phyloP scores from a whole-genome alignment of 352 stramenopile genomes.

The Phytophthora hibernalis region DNA sequence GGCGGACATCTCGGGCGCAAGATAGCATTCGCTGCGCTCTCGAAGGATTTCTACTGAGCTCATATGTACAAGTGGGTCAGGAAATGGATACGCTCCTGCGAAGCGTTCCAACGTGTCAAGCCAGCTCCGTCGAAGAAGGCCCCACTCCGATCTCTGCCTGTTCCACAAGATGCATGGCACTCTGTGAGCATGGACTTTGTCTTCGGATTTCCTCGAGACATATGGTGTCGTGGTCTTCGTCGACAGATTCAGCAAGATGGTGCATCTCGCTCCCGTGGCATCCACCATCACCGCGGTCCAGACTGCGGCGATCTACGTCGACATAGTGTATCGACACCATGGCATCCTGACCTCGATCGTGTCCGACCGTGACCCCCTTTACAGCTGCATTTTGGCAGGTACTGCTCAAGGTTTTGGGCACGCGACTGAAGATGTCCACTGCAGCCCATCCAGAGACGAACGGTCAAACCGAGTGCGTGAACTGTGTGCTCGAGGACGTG shows the following conservation, averaged over 20 bases:
- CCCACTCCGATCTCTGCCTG: constrained; percentile 4
- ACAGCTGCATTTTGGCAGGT: constrained; percentile 15
- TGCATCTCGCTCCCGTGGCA: too few species aligned
- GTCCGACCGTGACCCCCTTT: too few species aligned
- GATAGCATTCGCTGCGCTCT: constrained; percentile 28
- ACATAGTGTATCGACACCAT: constrained; percentile 21
- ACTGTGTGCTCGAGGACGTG: constrained; percentile 32
- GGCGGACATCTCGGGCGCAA: constrained; percentile 29
- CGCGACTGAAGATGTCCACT: constrained; percentile 26
- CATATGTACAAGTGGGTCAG: constrained; percentile 39
- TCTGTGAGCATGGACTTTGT: background rate
- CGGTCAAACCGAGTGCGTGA: constrained; percentile 39
- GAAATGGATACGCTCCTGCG: constrained; percentile 32
- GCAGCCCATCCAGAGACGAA: constrained; percentile 31
- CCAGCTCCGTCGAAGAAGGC: constrained; percentile 1
- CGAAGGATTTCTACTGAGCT: constrained; percentile 23
- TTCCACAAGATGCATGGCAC: background rate
- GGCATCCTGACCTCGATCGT: too few species aligned
- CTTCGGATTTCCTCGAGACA: constrained; percentile 5
- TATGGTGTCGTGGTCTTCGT: constrained; percentile 28
- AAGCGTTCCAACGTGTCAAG: constrained; percentile 36
- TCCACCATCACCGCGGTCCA: constrained; percentile 21
- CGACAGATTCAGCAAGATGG: too few species aligned
- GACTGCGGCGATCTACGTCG: constrained; percentile 25
- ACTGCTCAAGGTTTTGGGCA: constrained; percentile 22